A percentile compares a stretch with the other conserved stretches of the same genome.
phyloP scores from a whole-genome alignment of 208 protist genomes.

The Wallacemonas sp. region DNA sequence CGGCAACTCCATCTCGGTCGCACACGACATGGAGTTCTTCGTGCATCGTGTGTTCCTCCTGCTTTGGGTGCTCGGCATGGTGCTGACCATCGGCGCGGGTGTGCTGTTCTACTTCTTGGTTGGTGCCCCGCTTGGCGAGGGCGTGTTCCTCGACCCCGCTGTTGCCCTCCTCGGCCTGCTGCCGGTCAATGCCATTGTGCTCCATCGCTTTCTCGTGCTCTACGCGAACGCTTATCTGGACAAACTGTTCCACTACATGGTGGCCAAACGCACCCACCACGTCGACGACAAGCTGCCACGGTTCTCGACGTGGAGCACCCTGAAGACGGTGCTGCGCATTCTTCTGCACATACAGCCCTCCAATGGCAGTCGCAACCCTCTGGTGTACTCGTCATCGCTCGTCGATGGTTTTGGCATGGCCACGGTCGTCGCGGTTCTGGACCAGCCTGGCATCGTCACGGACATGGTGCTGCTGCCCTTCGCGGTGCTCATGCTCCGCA shows the following conservation, averaged over 20 bases:
- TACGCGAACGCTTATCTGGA: conserved; percentile 88
- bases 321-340: conserved; percentile 56
- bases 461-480: conserved; percentile 88
- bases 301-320: conserved; percentile 64
- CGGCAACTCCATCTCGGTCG: conserved; percentile 76
- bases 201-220: conserved; percentile 75
- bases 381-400: conserved; percentile 75
- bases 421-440: conserved; percentile 83
- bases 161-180: conserved; percentile 82
- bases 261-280: conserved; percentile 55
- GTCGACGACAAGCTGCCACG: conserved; percentile 80
- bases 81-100: conserved; percentile 45
- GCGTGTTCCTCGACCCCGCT: conserved; percentile 62
- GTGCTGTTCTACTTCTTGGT: conserved; percentile 40
- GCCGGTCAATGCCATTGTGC: conserved; percentile 81
- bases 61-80: conserved; percentile 61
- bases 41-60: conserved; percentile 77
- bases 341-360: conserved; percentile 41
- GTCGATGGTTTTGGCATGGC: conserved; percentile 84
- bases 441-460: conserved; percentile 82
- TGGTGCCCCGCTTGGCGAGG: conserved; percentile 47
- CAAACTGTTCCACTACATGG: conserved; percentile 78
- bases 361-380: conserved; percentile 52
- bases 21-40: conserved; percentile 86
- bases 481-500: conserved; percentile 65